Base-by-base conservation (phyloP, 2,329 filamentous ascomycete species). In the Calonectria leucothoes region DNA sequence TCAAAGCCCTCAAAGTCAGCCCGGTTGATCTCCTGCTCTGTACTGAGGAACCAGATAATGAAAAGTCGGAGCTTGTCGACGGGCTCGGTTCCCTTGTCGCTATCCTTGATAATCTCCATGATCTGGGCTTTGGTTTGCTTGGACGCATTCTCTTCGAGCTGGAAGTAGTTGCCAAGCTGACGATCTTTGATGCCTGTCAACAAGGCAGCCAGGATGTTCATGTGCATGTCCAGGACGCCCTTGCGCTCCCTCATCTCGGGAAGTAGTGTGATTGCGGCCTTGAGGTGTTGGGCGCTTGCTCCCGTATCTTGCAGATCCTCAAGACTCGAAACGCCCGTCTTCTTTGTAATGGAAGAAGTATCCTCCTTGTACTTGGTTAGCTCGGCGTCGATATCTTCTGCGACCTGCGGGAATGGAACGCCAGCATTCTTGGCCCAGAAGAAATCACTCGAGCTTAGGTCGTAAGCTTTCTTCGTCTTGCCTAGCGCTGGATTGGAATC, bases 391-490 rank as follows among this genome's bases (percentile, higher is more conserved):
- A 98, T 98, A 78, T 98, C 95, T 84, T 98, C 97, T 1, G 97
- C 97, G 4, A 98, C 97, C 80, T 98, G 95, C 2, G 96, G 97
- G 80, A 99, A 98, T 2, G 97, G 96, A 25, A 95, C 89, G 10
- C 94, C 92, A 1, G 97, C 95, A 83, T 99, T 98, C 83, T 95
- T 95, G 74, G 93, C 91, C 97, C 97, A 99, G 87, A 99, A 99
- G 84, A 97, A 98, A 84, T 99, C 97, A 76, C 92, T 97, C 35
- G 95, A 90, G 37, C 92, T 96, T 49, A 99, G 87, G 81, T 99
- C 97, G 81, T 98, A 99, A 0, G 94, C 91, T 83, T 96, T 96
- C 84, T 97, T 98, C 1, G 92, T 93, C n/a, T 88, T 90, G 0
- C 94, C 94, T 82, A 93, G 96, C 33, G 90, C 88, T 0, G 93